These are phyloP conservation scores for Vitis riparia DNA, from an alignment of 164 flowering plant species.

Conservation along the genomic window DNA sequence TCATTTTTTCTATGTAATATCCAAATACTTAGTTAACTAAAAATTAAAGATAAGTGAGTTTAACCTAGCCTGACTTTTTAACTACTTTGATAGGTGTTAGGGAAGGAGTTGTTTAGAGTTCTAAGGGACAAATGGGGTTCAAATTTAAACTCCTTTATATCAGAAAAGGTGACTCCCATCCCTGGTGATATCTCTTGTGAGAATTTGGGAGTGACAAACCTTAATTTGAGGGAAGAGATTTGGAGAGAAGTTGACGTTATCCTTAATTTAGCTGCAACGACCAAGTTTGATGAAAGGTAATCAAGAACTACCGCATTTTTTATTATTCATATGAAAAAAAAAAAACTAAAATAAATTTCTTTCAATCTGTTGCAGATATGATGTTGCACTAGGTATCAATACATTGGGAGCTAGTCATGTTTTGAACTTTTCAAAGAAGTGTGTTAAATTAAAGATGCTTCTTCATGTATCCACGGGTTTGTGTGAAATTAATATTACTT, in stretches of 20 bases:
- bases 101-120: slow-evolving; percentile 59
- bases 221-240: slow-evolving; percentile 39
- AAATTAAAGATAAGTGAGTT: no score
- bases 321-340: neutral
- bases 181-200: slow-evolving; percentile 50
- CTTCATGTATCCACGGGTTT: slow-evolving; percentile 69
- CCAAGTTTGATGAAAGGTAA: slow-evolving; percentile 50
- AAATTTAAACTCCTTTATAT: slow-evolving; percentile 31
- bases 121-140: slow-evolving; percentile 43
- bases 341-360: neutral
- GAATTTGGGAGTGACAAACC: slow-evolving; percentile 44
- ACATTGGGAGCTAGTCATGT: slow-evolving; percentile 53
- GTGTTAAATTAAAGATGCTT: slow-evolving; percentile 43
- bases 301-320: no score
- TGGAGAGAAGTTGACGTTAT: slow-evolving; percentile 43
- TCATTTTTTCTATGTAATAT: no score
- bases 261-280: slow-evolving; percentile 63
- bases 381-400: slow-evolving; percentile 56
- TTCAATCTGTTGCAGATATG: slow-evolving; percentile 40
- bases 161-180: slow-evolving; percentile 39
- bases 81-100: slow-evolving; percentile 35
- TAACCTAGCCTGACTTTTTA: no score
- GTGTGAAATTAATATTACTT: neutral
- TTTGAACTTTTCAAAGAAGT: slow-evolving; percentile 57
- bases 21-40: no score